Base-by-base conservation (phyloP, 768 basidiomycete genomes). In the Mrakia hoshinonis region DNA sequence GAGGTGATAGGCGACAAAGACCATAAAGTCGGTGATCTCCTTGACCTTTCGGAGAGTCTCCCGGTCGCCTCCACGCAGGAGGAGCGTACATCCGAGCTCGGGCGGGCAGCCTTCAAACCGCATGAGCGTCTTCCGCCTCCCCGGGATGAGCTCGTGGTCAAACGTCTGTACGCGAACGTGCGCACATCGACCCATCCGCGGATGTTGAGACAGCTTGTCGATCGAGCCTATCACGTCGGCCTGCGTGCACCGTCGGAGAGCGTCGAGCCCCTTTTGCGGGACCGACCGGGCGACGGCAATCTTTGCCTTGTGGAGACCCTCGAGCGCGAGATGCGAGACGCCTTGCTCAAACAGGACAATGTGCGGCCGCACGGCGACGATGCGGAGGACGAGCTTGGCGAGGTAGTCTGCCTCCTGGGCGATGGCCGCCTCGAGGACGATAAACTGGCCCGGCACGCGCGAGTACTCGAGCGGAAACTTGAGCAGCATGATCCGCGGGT, bases 151-250 rank as follows among this genome's bases (percentile, higher is more conserved):
- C 15, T 86, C 84, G 79, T 99, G 94, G 74, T 97, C 95, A 78
- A 89, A 97, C 0, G 96, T 96, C 79, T 96, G 92, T 7, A 98
- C 84, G 43, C 87, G 84, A 79, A 92, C 95, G 24, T 85, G 85
- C 7, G 85, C 81, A 77, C 94, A 98, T 76, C 95, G 89, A 2
- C 95, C 95, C 29, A 97, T 81, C 46, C 87, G 87, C 9, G 94
- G 92, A 77, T 95, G 91, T 72, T 91, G 80, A 0, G 92, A 91
- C 48, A 97, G 83, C 76, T 91, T 89, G 77, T 96, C 94, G 84
- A 96, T 94, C 5, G 92, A 95, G 3, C 92, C 92, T 77, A 98
- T 90, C 18, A 97, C 87, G 75, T 95, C 94, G 24, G 89, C 90
- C 77, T 95, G 92, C 0, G 92, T 95, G 86, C 93, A 93, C 38